Percentiles rank a stretch among this genome's conserved stretches.
phyloP scores from a whole-genome alignment of 495 filamentous ascomycete species.

The Penicillium pancosmium region DNA sequence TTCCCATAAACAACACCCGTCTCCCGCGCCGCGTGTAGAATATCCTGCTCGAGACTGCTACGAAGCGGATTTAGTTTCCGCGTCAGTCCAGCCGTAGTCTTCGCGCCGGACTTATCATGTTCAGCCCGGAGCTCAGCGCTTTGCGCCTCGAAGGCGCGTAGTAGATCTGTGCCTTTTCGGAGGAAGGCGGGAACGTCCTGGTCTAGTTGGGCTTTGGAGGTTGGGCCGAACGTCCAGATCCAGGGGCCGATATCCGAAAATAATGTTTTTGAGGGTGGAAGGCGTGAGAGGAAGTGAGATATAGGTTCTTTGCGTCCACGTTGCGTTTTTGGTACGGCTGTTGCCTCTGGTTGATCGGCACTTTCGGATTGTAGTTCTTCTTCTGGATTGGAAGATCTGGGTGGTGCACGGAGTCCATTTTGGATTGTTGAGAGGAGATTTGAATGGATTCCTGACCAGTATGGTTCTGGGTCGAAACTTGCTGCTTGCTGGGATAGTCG shows the following conservation, averaged over 20 bases:
- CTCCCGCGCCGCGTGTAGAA: slow-evolving; percentile 59
- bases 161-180: slow-evolving; percentile 41
- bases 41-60: slow-evolving; percentile 49
- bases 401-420: slow-evolving; percentile 9
- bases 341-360: slow-evolving; percentile 41
- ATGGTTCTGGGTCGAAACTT: slow-evolving; percentile 48
- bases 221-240: slow-evolving; percentile 69
- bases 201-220: slow-evolving; percentile 19
- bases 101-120: slow-evolving; percentile 37
- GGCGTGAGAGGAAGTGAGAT: slow-evolving; percentile 61
- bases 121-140: slow-evolving; percentile 40
- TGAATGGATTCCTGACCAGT: slow-evolving; percentile 45
- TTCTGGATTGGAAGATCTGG: background rate
- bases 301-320: slow-evolving; percentile 58
- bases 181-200: slow-evolving; percentile 46
- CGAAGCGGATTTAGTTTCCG: slow-evolving; percentile 56
- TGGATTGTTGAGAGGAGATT: slow-evolving; percentile 37
- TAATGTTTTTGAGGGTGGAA: slow-evolving; percentile 63
- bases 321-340: slow-evolving; percentile 36
- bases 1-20: slow-evolving; percentile 65
- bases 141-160: slow-evolving; percentile 44
- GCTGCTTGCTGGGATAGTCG: slow-evolving; percentile 36
- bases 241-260: slow-evolving; percentile 50
- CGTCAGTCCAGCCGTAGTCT: slow-evolving; percentile 42
- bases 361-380: background rate